Conservation (phyloP, 139 green algal species). For the Mesotaenium endlicherianum region DNA sequence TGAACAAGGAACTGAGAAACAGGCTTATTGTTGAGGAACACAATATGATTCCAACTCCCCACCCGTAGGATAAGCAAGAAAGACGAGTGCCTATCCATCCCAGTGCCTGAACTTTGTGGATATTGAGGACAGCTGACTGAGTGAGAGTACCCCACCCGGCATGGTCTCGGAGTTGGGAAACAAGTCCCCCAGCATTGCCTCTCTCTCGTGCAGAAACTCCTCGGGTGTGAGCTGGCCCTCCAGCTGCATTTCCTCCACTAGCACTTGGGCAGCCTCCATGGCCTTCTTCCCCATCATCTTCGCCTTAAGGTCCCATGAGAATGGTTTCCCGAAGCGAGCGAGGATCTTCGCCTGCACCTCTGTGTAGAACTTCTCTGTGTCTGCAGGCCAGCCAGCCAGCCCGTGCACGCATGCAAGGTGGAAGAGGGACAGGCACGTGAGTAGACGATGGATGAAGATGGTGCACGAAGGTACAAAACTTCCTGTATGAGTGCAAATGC, state of each 20-base stretch:
- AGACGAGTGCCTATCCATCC: too few species aligned
- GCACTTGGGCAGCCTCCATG: constrained; percentile 63
- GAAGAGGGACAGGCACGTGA: neutral
- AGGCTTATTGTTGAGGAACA: too few species aligned
- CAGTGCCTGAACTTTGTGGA: too few species aligned
- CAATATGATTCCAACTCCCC: too few species aligned
- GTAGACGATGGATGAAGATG: neutral
- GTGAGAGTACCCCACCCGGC: constrained; percentile 62
- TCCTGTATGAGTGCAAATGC: neutral
- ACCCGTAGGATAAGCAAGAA: too few species aligned
- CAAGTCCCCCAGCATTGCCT: constrained; percentile 66
- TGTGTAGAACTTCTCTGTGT: constrained; percentile 82
- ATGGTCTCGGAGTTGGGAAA: constrained; percentile 72
- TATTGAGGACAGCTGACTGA: too few species aligned
- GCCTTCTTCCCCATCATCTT: constrained; percentile 77
- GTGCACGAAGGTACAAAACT: neutral
- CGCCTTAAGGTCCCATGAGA: constrained; percentile 80
- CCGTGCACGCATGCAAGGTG: neutral
- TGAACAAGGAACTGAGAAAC: too few species aligned
- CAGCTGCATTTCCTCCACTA: constrained; percentile 64
- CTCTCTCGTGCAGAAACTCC: constrained; percentile 61
- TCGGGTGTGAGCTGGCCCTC: constrained; percentile 55
- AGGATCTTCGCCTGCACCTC: constrained; percentile 68
- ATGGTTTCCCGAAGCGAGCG: constrained; percentile 61
- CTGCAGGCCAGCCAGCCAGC: too few species aligned